These are phyloP conservation scores for Harringtonia aguacate DNA, from an alignment of 2,329 filamentous ascomycete genomes.

Conservation along the genomic window DNA sequence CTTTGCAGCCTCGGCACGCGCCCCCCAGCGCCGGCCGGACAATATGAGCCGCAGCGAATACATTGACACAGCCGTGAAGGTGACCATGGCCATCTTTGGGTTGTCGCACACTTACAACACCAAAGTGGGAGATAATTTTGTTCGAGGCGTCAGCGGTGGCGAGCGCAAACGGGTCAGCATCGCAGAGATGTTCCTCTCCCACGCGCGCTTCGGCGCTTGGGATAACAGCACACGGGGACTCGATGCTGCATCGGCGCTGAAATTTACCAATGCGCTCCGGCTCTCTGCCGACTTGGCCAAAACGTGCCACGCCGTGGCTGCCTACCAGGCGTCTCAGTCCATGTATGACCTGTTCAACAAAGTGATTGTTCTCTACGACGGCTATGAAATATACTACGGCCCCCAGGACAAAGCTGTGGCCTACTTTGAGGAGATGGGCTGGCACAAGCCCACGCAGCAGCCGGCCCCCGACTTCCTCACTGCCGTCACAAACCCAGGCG, in stretches of 20 bases:
- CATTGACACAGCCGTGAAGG: slow-evolving; percentile 54
- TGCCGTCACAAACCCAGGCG: slow-evolving; percentile 51
- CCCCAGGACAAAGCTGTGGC: too few relatives aligned
- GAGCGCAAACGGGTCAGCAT: slow-evolving; percentile 60
- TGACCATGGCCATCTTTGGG: slow-evolving; percentile 66
- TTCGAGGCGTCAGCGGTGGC: slow-evolving; percentile 64
- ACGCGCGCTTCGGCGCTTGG: slow-evolving; percentile 49
- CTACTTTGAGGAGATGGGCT: slow-evolving; percentile 58
- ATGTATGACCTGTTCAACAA: slow-evolving; percentile 55
- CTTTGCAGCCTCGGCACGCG: slow-evolving; percentile 41
- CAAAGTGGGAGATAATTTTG: slow-evolving; percentile 62
- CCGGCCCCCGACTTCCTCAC: slow-evolving; percentile 64
- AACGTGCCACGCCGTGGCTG: slow-evolving; percentile 56
- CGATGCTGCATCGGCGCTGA: slow-evolving; percentile 63
- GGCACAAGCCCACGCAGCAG: slow-evolving; percentile 53
- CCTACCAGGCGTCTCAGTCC: slow-evolving; percentile 57
- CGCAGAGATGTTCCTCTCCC: slow-evolving; percentile 47
- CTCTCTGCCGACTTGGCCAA: slow-evolving; percentile 55
- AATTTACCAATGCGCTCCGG: slow-evolving; percentile 61
- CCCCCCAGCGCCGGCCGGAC: slow-evolving; percentile 41
- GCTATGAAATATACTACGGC: slow-evolving; percentile 47
- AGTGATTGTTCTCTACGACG: slow-evolving; percentile 44
- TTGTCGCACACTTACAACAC: slow-evolving; percentile 66
- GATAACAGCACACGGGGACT: slow-evolving; percentile 66
- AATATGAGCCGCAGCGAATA: slow-evolving; percentile 31